Evolutionary conservation across 2,329 filamentous ascomycete species (phyloP), one percentile per base, ranked within the genome.

Genomic region (Trichoderma gracile): DNA sequence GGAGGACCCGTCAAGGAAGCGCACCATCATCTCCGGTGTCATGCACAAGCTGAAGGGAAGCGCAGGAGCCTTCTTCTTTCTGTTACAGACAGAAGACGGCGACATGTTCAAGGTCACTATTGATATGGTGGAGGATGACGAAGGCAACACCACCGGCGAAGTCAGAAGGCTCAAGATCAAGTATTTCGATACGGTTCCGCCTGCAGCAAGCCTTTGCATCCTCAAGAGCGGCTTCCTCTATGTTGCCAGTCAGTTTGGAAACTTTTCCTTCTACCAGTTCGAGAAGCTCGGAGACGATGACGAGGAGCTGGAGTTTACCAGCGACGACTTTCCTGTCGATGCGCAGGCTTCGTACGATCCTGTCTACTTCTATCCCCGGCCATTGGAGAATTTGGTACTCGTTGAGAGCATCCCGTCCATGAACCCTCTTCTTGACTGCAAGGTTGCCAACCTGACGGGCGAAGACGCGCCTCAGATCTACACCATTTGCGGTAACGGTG

Each of bases 381-480:
- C 86, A 8, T 81, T 90, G 14, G 89, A 95, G 73, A 97, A 97
- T 72, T 77, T 98, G 71, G 91, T 89, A 30, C 80, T 96, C 8
- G 90, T 96, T 14, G 91, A 97, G 74, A 91, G 87, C 71, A 89
- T 97, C 69, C 86, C 93, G 69, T 90, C 93, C 9, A 89, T 97
- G 83, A 97, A 96, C 73, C 94, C 96, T 2, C 82, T 97, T 55
- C 86, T 97, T 75, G 93, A 94, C 73, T 94, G 92, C 78, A 94
- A 96, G 75, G 88, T 99, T 27, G 91, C 91, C 53, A 98, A 99
- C 70, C 80, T 97, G 33, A 92, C 91, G 0, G 88, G 92, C 52
- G 95, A 98, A 69, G 95, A 98, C 75, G 93, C 94, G 5, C 95
- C 95, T 14, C 96, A 99, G 73, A 96, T 99, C 25, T 99, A 97